Evolutionary conservation across 495 filamentous ascomycete genomes (phyloP).

Genomic region (Trichocladium uniseriatum): DNA sequence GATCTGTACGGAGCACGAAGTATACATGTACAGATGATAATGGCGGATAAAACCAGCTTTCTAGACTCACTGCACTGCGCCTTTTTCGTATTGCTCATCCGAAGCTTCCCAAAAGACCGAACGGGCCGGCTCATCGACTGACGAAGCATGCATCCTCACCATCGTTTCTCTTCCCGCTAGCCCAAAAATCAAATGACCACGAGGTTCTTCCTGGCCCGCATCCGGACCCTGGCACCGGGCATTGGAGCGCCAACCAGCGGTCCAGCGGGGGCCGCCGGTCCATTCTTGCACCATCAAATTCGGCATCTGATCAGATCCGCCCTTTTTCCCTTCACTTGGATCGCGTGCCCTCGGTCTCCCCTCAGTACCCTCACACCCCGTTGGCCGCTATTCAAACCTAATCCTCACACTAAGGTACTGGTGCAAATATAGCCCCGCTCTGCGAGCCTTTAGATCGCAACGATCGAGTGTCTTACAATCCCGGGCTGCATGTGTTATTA

Average conservation of each 20-base stretch:
- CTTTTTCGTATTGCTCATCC: no score
- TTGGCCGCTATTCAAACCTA: no score
- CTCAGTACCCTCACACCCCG: no score
- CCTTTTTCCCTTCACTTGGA: background rate
- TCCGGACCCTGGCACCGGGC: background rate
- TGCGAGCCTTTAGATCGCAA: slow-evolving; percentile 1
- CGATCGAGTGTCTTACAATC: slow-evolving; percentile 9
- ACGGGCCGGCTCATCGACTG: no score
- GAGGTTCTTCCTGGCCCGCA: background rate
- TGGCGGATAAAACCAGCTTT: no score
- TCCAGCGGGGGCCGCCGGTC: background rate
- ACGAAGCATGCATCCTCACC: no score
- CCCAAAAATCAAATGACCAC: background rate
- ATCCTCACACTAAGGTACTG: background rate
- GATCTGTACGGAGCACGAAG: no score
- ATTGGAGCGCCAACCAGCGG: background rate
- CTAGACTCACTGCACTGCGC: no score
- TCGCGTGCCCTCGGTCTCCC: background rate
- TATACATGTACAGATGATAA: no score
- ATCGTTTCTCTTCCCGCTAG: background rate
- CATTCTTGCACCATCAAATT: background rate
- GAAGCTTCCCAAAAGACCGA: no score
- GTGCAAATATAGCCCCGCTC: background rate
- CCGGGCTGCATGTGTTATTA: slow-evolving; percentile 2
- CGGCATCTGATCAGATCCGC: slow-evolving; percentile 6